Evolutionary conservation across 2,329 filamentous ascomycete genomes (phyloP), one percentile per base, ranked within the genome.

Genomic region (Uncinocarpus reesii): DNA sequence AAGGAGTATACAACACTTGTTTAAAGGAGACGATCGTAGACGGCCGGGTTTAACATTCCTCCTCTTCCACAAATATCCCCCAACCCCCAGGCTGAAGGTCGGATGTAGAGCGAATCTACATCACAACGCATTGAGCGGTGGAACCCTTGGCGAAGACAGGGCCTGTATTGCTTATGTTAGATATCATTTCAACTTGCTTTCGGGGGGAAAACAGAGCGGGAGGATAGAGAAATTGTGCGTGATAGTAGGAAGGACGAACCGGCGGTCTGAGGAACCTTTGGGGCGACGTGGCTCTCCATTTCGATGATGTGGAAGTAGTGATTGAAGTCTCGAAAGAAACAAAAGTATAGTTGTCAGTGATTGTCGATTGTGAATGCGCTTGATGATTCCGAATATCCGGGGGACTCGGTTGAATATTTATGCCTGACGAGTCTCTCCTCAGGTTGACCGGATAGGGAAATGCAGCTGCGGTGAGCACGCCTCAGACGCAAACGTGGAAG

Each of bases 101-200:
- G 35, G 40, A 49, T 43, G 48, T 51, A 51, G 53, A 53, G n/a
- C 15, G 31, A 35, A 21, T 51, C 48, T 53, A 55, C 53, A 55
- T 55, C 20, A 55, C 53, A 43, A 53, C 46, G 28, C 53, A 55
- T 18, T 55, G 53, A 38, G 44, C 53, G n/a, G 38, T 47, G 42
- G 48, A 49, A 20, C 49, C 51, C 15, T 46, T 41, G 42, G 40
- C 37, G 40, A 47, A 47, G 29, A 51, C 36, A 26, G 53, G 46
- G 42, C 47, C 53, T 49, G 26, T 28, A 47, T 15, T n/a, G 23
- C 15, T 10, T 24, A 13, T 20, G 32, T 46, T 46, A 46, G 43
- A 41, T 35, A 8, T 16, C 32, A 35, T 35, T 16, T 34, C n/a
- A 40, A 26, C 35, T 35, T 16, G 7, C 1, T 36, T 18, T 37